Evolutionary conservation across 345 rosid species (phyloP).

Genomic region (Bretschneidera sinensis): DNA sequence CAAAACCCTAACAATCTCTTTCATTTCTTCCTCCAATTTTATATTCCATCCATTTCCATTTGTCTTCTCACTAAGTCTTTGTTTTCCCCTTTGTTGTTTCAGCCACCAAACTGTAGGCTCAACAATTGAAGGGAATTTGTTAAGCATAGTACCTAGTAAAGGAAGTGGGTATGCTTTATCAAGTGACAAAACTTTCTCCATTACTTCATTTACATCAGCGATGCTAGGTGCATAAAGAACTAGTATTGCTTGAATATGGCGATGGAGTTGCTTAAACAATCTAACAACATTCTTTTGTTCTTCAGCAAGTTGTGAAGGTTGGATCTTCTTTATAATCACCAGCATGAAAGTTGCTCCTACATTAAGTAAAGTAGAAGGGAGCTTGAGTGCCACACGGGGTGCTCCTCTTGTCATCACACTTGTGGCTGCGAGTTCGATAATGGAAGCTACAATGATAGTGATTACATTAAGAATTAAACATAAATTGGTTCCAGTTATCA

Average conservation of each 20-base stretch:
- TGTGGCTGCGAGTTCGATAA: constrained; percentile 33
- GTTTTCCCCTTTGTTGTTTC: constrained; percentile 9
- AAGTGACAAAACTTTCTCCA: constrained; percentile 41
- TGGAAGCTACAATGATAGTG: constrained; percentile 44
- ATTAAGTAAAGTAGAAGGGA: constrained; percentile 37
- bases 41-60: constrained; percentile 35
- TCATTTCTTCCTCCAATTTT: constrained; percentile 41
- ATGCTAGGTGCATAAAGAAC: constrained; percentile 21
- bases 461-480: constrained; percentile 43
- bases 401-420: constrained; percentile 14
- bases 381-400: constrained; percentile 23
- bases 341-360: constrained; percentile 35
- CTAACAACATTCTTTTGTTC: constrained; percentile 53
- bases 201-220: constrained; percentile 34
- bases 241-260: constrained; percentile 27
- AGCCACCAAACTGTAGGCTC: constrained; percentile 59
- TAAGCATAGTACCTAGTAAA: too few species aligned
- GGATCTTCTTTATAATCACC: constrained; percentile 41
- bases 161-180: constrained; percentile 61
- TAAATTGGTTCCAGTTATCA: constrained; percentile 48
- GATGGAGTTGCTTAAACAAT: constrained; percentile 41
- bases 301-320: constrained; percentile 60
- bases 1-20: constrained; percentile 24
- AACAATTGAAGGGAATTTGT: too few species aligned
- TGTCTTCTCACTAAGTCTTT: not conserved